Conservation (phyloP, 2,329 filamentous ascomycete genomes). For the Trichoderma sp. region DNA sequence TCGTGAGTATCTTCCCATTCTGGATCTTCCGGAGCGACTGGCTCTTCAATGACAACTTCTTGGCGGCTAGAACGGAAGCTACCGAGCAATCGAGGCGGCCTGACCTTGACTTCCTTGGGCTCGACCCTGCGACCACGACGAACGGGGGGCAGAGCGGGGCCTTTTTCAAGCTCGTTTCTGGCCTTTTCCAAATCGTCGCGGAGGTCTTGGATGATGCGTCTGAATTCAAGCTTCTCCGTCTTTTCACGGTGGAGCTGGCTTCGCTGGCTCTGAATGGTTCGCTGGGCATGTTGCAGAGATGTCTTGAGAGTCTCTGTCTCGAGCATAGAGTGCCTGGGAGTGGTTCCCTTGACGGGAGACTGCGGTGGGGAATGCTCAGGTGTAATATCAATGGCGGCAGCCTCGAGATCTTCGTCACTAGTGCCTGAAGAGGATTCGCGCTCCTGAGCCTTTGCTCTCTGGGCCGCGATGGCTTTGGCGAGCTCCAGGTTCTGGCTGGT, state of each 20-base stretch:
- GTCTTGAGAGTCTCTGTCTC: conserved; percentile 95
- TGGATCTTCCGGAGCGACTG: conserved; percentile 68
- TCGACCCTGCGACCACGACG: conserved; percentile 66
- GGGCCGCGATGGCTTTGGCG: conserved; percentile 76
- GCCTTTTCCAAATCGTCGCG: conserved; percentile 84
- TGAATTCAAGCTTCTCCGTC: conserved; percentile 95
- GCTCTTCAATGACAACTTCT: conserved; percentile 71
- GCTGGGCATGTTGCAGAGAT: conserved; percentile 89
- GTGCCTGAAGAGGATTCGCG: conserved; percentile 59
- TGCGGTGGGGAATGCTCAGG: conserved; percentile 89
- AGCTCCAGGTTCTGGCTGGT: conserved; percentile 88
- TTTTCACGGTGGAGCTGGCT: conserved; percentile 96
- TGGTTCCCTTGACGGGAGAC: conserved; percentile 83
- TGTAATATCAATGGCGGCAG: conserved; percentile 68
- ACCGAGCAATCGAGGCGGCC: conserved; percentile 75
- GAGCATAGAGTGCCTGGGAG: conserved; percentile 86
- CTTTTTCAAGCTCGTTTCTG: conserved; percentile 51
- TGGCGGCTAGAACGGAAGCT: conserved; percentile 71
- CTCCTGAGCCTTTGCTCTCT: conserved; percentile 67
- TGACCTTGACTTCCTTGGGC: conserved; percentile 78
- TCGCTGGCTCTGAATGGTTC: conserved; percentile 94
- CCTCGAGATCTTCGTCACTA: conserved; percentile 65
- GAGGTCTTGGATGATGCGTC: conserved; percentile 91
- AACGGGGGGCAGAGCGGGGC: conserved; percentile 43
- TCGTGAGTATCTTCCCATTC: conserved; percentile 82